Conservation (phyloP, 495 filamentous ascomycete species). For the Daldinia childiae region DNA sequence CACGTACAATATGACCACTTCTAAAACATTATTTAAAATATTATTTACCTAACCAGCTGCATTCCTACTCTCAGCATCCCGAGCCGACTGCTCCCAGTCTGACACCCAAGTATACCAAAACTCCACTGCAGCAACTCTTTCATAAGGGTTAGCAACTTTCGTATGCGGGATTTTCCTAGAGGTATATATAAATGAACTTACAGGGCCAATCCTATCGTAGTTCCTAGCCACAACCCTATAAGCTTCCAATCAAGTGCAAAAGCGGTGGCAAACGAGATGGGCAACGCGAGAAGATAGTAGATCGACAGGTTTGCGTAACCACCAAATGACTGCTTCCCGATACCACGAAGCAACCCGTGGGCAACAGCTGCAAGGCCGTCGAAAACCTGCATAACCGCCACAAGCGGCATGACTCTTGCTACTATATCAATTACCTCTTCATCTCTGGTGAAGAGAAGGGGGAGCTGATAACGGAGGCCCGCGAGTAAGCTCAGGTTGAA, state of each 20-base stretch:
- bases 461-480: slow-evolving; percentile 71
- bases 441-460: slow-evolving; percentile 82
- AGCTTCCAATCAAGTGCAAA: slow-evolving; percentile 80
- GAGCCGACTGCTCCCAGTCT: slow-evolving; percentile 78
- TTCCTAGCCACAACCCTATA: slow-evolving; percentile 82
- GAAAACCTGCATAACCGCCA: slow-evolving; percentile 87
- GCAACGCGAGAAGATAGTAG: slow-evolving; percentile 88
- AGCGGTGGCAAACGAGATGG: slow-evolving; percentile 77
- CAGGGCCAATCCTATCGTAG: slow-evolving; percentile 73
- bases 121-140: slow-evolving; percentile 70
- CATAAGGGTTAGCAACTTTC: slow-evolving; percentile 31
- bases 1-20: neutral
- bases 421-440: slow-evolving; percentile 80
- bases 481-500: slow-evolving; percentile 78
- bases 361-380: slow-evolving; percentile 80
- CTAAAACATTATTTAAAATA: neutral
- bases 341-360: slow-evolving; percentile 83
- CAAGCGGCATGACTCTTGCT: slow-evolving; percentile 75
- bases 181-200: slow-evolving; percentile 42
- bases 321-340: slow-evolving; percentile 86
- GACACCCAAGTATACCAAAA: slow-evolving; percentile 69
- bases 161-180: neutral
- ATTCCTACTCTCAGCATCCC: slow-evolving; percentile 77
- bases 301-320: slow-evolving; percentile 85
- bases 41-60: slow-evolving; percentile 52